Evolutionary conservation across 2,329 filamentous ascomycete species (phyloP).

Genomic region (Ceratocystis huliohia): DNA sequence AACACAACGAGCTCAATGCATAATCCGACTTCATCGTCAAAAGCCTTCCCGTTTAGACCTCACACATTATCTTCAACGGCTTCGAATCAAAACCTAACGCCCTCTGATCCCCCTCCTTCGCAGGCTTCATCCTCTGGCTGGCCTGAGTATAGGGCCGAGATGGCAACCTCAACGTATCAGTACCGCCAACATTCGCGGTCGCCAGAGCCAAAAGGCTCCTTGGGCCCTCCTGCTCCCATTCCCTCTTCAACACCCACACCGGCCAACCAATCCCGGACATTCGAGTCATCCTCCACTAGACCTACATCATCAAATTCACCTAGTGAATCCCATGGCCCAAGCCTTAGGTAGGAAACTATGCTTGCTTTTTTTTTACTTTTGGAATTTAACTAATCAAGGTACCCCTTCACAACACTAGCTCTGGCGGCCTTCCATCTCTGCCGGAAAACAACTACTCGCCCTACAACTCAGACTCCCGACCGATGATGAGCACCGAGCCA

Average conservation of each 20-base stretch:
- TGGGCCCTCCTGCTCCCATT: conserved; percentile 11
- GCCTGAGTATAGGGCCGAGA: neutral
- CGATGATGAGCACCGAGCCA: conserved; percentile 17
- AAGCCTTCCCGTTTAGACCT: conserved; percentile 10
- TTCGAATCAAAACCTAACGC: neutral
- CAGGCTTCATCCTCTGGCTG: conserved; percentile 4
- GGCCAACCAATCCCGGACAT: neutral
- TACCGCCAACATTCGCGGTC: conserved; percentile 17
- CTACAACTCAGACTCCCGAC: conserved; percentile 13
- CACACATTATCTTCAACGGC: neutral
- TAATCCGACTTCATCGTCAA: conserved; percentile 7
- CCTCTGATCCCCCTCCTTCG: neutral
- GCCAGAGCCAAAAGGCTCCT: conserved; percentile 16
- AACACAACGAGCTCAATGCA: neutral
- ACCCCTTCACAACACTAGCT: neutral
- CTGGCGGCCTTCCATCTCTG: conserved; percentile 8
- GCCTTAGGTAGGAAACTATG: conserved; percentile 12
- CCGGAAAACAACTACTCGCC: conserved; percentile 14
- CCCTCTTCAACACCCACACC: conserved; percentile 13
- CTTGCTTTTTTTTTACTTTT: neutral
- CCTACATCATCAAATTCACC: conserved; percentile 16
- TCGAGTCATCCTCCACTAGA: conserved; percentile 15
- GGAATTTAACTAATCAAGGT: neutral
- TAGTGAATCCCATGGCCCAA: conserved; percentile 17
- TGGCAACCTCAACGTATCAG: conserved; percentile 13